Evolutionary conservation across 2,329 filamentous ascomycete genomes (phyloP), one percentile per base, ranked within the genome.

Genomic region (Trichoderma gracile): DNA sequence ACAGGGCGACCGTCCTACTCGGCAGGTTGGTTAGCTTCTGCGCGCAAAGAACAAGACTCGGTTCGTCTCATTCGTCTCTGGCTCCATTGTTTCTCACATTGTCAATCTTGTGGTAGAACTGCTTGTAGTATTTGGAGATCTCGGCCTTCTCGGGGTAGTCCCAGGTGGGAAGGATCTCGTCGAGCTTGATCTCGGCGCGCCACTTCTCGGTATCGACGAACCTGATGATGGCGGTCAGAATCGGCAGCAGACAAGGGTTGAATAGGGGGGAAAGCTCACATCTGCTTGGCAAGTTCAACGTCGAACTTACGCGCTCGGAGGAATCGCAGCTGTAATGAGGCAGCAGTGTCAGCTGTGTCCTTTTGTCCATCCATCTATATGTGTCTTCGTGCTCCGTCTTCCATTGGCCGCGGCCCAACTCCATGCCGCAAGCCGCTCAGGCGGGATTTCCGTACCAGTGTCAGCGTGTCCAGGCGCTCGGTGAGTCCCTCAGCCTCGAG

Each of bases 31-130:
- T 66, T 62, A 66, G 63, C 33, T 40, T 59, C 30, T 25, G 45
- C 30, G 15, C 38, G 8, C 19, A 21, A 25, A 38, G 23, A 8
- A 27, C 9, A 23, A 52, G 25, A 23, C 25, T 23, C 17, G 4
- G 33, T 38, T 6, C 27, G 49, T 52, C 49, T 6, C 30, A 38
- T 19, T 52, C 49, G 25, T 52, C 49, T 7, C 10, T 38, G 33
- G 12, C 14, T 38, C 33, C 10, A 38, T 38, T 3, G 10, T 63
- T 72, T 60, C 72, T 63, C 77, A 89, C 87, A 80, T 92, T 93
- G 80, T 95, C 92, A 14, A 88, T 94, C 83, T 97, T 97, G 86
- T 99, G 95, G 82, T 99, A 99, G 83, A 95, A 99, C 81, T 99
- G 95, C 54, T 92, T 92, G 81, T 99, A 99, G 84, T 91, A 97